These are phyloP conservation scores for Radiomyces spectabilis DNA, from an alignment of 192 early-diverging fungal species.

Conservation along the genomic window DNA sequence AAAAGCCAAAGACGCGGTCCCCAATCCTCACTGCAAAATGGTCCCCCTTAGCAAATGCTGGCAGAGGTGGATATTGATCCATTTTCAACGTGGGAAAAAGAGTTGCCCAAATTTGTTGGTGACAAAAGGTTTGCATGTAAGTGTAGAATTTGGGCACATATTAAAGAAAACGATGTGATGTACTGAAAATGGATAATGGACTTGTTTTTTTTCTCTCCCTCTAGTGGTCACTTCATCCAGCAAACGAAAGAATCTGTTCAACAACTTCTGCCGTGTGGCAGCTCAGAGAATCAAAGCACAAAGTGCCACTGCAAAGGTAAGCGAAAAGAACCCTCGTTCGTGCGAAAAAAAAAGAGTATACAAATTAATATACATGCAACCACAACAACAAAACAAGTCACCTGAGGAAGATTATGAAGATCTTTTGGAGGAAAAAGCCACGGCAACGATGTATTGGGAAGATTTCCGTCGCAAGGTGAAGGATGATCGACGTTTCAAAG, in stretches of 20 bases:
- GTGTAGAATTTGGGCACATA: conserved; percentile 3
- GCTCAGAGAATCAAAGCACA: conserved; percentile 47
- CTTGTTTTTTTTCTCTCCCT: neutral
- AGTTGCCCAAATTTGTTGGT: conserved; percentile 52
- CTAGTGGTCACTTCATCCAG: conserved; percentile 39
- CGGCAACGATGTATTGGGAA: conserved; percentile 53
- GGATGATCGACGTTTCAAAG: conserved; percentile 54
- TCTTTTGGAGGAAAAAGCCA: conserved; percentile 51
- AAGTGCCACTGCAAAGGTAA: conserved; percentile 30
- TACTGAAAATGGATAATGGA: conserved; percentile 1
- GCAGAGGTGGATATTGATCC: conserved; percentile 65
- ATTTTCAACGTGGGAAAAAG: conserved; percentile 69
- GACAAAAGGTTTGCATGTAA: conserved; percentile 55
- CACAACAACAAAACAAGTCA: conserved; percentile 9
- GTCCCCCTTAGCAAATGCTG: conserved; percentile 38
- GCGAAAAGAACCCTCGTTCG: neutral
- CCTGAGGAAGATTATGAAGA: conserved; percentile 47
- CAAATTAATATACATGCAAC: neutral
- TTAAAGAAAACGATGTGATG: conserved; percentile 11
- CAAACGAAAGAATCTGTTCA: conserved; percentile 57
- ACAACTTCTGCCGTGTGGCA: conserved; percentile 63
- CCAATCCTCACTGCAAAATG: neutral
- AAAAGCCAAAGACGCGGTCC: neutral
- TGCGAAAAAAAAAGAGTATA: neutral
- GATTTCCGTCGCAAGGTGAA: conserved; percentile 68